These are phyloP conservation scores for Apiospora aurea DNA, from an alignment of 2,329 filamentous ascomycete genomes.

Conservation along the genomic window DNA sequence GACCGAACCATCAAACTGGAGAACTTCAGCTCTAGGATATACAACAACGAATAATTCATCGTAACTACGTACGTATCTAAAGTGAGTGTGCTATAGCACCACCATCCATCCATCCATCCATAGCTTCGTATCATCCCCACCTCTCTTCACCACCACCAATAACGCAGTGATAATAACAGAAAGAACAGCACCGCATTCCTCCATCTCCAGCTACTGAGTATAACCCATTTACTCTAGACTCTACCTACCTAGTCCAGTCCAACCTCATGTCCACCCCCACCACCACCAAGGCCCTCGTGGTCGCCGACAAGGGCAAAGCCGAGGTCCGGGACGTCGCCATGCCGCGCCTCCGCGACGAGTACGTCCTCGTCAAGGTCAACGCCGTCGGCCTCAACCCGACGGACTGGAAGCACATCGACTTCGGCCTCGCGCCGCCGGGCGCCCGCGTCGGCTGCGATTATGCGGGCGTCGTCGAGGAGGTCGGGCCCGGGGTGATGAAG, in stretches of 20 bases:
- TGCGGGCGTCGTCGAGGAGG: slow-evolving; percentile 53
- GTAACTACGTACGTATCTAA: too few species aligned
- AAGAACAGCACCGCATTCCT: too few species aligned
- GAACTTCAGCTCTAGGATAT: too few species aligned
- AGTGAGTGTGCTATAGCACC: too few species aligned
- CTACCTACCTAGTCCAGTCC: background rate
- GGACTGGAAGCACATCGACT: slow-evolving; percentile 44
- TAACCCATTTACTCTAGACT: too few species aligned
- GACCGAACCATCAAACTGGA: background rate
- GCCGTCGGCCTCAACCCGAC: slow-evolving; percentile 46
- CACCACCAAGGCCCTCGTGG: slow-evolving; percentile 34
- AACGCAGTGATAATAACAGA: too few species aligned
- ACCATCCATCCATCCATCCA: too few species aligned
- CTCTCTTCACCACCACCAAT: too few species aligned
- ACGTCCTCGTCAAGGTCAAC: slow-evolving; percentile 43
- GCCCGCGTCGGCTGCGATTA: slow-evolving; percentile 52
- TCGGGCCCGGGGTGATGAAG: slow-evolving; percentile 52
- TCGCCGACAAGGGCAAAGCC: slow-evolving; percentile 31
- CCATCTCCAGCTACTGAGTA: too few species aligned
- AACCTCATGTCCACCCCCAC: background rate
- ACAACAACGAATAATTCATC: too few species aligned
- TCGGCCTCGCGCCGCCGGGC: slow-evolving; percentile 28
- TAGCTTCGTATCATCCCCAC: too few species aligned
- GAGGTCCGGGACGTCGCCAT: slow-evolving; percentile 36
- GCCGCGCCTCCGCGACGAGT: slow-evolving; percentile 35